Evolutionary conservation across 202 grass and related monocot genomes (phyloP).

Genomic region (Eragrostis tef): DNA sequence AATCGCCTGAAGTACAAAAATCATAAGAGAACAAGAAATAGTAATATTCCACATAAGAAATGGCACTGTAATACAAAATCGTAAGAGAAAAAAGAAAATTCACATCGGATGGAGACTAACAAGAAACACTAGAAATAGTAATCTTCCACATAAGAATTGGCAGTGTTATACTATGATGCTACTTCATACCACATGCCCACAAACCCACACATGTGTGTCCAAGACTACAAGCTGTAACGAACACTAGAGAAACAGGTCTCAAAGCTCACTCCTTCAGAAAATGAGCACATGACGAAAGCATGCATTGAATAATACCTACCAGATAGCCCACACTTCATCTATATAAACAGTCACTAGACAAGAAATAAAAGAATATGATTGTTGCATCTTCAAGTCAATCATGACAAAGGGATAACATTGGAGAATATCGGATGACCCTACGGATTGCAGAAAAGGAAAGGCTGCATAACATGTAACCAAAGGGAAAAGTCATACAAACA

Average conservation of each 20-base stretch:
- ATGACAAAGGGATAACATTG: not conserved
- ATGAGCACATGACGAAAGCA: not conserved
- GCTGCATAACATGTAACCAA: not conserved
- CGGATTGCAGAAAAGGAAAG: not conserved
- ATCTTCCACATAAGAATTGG: not conserved
- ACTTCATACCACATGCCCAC: not conserved
- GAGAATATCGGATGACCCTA: not conserved
- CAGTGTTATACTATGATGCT: not conserved
- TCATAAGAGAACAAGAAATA: conserved; percentile 23
- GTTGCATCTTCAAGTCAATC: not conserved
- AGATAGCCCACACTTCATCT: not conserved
- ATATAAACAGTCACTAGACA: not conserved
- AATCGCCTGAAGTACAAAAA: conserved; percentile 59
- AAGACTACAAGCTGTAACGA: not conserved
- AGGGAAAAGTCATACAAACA: not conserved
- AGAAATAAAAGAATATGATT: not conserved
- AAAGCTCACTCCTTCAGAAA: conserved; percentile 1
- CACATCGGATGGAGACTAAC: not conserved
- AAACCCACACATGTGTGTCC: too few relatives aligned
- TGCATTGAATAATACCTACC: not conserved
- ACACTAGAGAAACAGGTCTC: not conserved
- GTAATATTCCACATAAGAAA: too few relatives aligned
- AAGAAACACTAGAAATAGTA: not conserved
- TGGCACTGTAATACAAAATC: too few relatives aligned
- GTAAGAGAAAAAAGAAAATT: too few relatives aligned